Percentiles rank a stretch among this genome's conserved stretches.
Evolutionary conservation across 352 stramenopile species (phyloP).

Genomic region (Globisporangium canariense): DNA sequence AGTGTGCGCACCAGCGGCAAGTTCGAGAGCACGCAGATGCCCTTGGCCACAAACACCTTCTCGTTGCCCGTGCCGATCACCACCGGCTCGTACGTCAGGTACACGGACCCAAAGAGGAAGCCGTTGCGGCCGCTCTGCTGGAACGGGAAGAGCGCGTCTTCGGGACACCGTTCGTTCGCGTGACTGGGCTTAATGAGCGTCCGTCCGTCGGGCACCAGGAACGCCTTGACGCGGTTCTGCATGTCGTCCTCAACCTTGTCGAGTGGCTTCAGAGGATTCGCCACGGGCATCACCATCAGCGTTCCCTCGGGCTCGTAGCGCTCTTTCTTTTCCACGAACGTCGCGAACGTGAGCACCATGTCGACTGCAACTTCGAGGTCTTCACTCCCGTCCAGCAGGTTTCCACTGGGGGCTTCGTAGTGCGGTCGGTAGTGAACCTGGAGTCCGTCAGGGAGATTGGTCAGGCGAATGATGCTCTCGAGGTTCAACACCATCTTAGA

Average conservation of each 20-base stretch:
- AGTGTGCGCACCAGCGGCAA: constrained; percentile 62
- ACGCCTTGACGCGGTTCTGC: constrained; percentile 56
- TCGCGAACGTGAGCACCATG: constrained; percentile 67
- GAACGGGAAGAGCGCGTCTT: constrained; percentile 68
- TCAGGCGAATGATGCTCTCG: constrained; percentile 83
- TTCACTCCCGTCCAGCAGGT: constrained; percentile 20
- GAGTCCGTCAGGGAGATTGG: constrained; percentile 68
- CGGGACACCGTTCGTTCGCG: constrained; percentile 30
- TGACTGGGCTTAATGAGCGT: constrained; percentile 40
- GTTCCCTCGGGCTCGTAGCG: constrained; percentile 32
- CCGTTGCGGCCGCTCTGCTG: constrained; percentile 72
- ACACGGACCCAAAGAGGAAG: constrained; percentile 75
- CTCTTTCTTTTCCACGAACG: constrained; percentile 54
- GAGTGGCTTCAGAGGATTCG: constrained; percentile 26
- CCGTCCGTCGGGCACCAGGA: constrained; percentile 63
- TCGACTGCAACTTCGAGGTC: constrained; percentile 40
- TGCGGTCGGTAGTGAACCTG: constrained; percentile 83
- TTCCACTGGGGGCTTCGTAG: constrained; percentile 43
- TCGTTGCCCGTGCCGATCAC: constrained; percentile 40
- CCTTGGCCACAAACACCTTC: constrained; percentile 55
- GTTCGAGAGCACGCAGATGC: constrained; percentile 64
- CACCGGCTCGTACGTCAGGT: constrained; percentile 67
- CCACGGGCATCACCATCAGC: constrained; percentile 56
- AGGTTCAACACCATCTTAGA: constrained; percentile 68
- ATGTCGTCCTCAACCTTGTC: constrained; percentile 53